Evolutionary conservation across 1,284 basidiomycete genomes (phyloP), one percentile per base, ranked within the genome.

Genomic region (Tylopilus sp.): DNA sequence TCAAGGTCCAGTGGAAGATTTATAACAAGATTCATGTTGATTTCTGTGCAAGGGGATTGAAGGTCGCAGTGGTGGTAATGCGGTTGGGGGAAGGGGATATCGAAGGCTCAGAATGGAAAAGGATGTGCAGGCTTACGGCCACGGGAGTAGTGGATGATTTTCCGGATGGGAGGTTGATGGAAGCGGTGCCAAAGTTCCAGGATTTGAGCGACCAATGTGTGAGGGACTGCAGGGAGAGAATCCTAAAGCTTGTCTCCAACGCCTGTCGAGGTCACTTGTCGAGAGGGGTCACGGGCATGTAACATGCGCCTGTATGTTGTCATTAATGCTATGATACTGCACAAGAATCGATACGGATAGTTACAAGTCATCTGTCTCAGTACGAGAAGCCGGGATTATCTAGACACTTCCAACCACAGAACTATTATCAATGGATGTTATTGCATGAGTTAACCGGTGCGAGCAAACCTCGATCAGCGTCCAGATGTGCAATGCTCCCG

Each of bases 41-140:
- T 29, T 60, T 66, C 26, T 50, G 52, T 41, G 9, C 48, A 19
- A 31, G 8, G 37, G 47, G 33, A 6, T 1, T 49, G n/a, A 53
- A 44, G 34, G 50, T 66, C 13, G 63, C 47, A 5, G 48, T 62
- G 38, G 53, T 62, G 8, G 68, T 72, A 5, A 74, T 67, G 21
- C 74, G 61, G 13, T 69, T 65, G 37, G 42, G 41, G 18, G 54
- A 45, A 18, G 19, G 3, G 7, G 58, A 55, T 2, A 37, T 53
- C 35, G 28, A 15, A 19, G 23, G 28, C 6, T 30, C 49, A 7
- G 31, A 34, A 16, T 61, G 63, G 60, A 65, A 53, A 42, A 31
- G n/a, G 18, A 53, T 12, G 4, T 64, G 59, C 5, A 3, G 23
- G 33, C 13, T 2, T 23, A 9, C 38, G 11, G 63, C 63, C 16